These are phyloP conservation scores for Penicillium aurantiogriseum DNA, from an alignment of 2,329 filamentous ascomycete species.

Conservation along the genomic window DNA sequence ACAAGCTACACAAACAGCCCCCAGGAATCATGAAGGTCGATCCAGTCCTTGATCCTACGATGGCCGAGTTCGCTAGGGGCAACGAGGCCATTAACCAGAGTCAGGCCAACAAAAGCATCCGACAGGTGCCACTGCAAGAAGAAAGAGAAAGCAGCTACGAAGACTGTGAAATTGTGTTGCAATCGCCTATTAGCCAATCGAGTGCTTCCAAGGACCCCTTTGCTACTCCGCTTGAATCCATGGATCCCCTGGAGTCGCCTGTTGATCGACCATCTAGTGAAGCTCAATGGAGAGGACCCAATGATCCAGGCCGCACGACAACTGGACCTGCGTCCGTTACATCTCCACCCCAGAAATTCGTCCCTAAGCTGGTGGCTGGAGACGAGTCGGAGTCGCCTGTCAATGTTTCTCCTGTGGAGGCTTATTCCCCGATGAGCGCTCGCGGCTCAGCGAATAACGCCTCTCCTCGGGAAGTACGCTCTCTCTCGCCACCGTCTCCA, in stretches of 20 bases:
- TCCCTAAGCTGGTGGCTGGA: slow-evolving; percentile 19
- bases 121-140: slow-evolving; percentile 36
- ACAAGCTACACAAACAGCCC: slow-evolving; percentile 68
- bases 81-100: slow-evolving; percentile 21
- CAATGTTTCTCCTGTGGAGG: slow-evolving; percentile 59
- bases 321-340: slow-evolving; percentile 28
- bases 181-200: slow-evolving; percentile 22
- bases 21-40: slow-evolving; percentile 48
- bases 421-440: slow-evolving; percentile 44
- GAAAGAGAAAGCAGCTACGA: slow-evolving; percentile 24
- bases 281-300: slow-evolving; percentile 17
- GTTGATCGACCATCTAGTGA: slow-evolving; percentile 25
- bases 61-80: slow-evolving; percentile 25
- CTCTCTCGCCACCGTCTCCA: slow-evolving; percentile 59
- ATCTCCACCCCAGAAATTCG: slow-evolving; percentile 32
- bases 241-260: slow-evolving; percentile 21
- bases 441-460: slow-evolving; percentile 69
- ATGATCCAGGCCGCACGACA: slow-evolving; percentile 18
- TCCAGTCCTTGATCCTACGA: slow-evolving; percentile 33
- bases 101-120: slow-evolving; percentile 30
- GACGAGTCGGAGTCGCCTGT: slow-evolving; percentile 66
- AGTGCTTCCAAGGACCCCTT: slow-evolving; percentile 28
- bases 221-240: slow-evolving; percentile 17
- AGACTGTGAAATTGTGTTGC: slow-evolving; percentile 17
- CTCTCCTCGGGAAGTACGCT: slow-evolving; percentile 66